phyloP scores from a whole-genome alignment of 768 basidiomycete species.

The Glaciozyma martinii region DNA sequence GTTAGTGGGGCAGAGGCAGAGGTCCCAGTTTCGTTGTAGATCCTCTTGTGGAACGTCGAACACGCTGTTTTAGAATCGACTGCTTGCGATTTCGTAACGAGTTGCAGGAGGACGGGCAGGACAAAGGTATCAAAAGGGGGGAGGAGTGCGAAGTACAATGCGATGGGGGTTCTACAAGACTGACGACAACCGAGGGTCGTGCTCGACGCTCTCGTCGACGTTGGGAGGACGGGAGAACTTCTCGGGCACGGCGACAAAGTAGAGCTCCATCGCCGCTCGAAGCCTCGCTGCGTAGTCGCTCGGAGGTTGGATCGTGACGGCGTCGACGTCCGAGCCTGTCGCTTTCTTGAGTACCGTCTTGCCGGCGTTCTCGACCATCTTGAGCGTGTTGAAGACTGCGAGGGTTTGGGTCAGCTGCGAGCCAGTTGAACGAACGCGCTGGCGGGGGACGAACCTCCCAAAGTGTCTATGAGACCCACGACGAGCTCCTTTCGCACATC shows the following conservation, averaged over 20 bases:
- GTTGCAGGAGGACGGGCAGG: too few relatives aligned
- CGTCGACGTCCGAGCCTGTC: background rate
- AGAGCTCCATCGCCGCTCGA: constrained; percentile 13
- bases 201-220: background rate
- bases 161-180: background rate
- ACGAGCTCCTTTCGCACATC: constrained; percentile 5
- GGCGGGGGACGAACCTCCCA: background rate
- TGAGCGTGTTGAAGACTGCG: constrained; percentile 20
- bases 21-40: background rate
- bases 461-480: constrained; percentile 24
- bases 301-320: constrained; percentile 20
- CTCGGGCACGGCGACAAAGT: constrained; percentile 18
- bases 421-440: constrained; percentile 2
- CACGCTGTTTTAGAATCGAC: too few relatives aligned
- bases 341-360: constrained; percentile 19
- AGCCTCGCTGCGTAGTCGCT: constrained; percentile 19
- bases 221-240: constrained; percentile 5
- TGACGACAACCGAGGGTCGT: constrained; percentile 12
- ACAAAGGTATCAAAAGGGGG: too few relatives aligned
- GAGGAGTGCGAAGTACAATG: background rate
- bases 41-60: background rate
- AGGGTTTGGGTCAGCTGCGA: too few relatives aligned
- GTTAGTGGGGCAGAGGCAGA: background rate
- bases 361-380: constrained; percentile 14
- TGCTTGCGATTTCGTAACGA: too few relatives aligned